Conservation (phyloP, 371 early-diverging fungal species). For the Mortierella polycephala region DNA sequence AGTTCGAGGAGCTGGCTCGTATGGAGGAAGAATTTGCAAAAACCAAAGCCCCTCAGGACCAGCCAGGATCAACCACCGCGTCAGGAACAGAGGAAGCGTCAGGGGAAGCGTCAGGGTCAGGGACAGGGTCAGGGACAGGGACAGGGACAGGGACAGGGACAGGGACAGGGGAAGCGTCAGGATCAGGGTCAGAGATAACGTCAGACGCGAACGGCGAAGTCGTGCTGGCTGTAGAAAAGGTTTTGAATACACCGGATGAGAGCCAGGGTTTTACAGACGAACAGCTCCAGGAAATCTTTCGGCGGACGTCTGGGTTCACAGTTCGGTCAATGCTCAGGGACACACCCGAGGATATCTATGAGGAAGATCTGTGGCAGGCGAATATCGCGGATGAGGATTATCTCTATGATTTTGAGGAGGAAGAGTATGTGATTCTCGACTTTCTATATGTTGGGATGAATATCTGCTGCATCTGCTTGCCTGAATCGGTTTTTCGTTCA, state of each 20-base stretch:
- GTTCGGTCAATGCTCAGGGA: conserved; percentile 76
- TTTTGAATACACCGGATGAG: conserved; percentile 8
- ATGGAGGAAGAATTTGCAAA: conserved; percentile 82
- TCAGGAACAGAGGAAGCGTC: neutral
- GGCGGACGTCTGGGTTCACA: conserved; percentile 89
- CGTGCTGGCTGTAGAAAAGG: conserved; percentile 24
- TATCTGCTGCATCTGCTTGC: neutral
- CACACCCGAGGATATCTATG: conserved; percentile 75
- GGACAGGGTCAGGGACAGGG: neutral
- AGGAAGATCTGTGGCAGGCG: conserved; percentile 80
- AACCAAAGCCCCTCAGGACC: conserved; percentile 29
- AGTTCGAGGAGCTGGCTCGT: conserved; percentile 93
- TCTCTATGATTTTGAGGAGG: conserved; percentile 80
- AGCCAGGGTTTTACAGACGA: conserved; percentile 72
- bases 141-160: conserved; percentile 5
- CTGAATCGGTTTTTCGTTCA: neutral
- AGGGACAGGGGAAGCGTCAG: neutral
- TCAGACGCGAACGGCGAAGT: conserved; percentile 16
- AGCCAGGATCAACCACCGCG: neutral
- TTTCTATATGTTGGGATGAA: neutral
- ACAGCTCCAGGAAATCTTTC: conserved; percentile 90
- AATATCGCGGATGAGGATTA: conserved; percentile 72
- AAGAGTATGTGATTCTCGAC: conserved; percentile 67
- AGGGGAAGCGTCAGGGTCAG: conserved; percentile 2
- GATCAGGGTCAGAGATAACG: neutral